Conservation (phyloP, 495 filamentous ascomycete genomes). For the Neurospora sp. region DNA sequence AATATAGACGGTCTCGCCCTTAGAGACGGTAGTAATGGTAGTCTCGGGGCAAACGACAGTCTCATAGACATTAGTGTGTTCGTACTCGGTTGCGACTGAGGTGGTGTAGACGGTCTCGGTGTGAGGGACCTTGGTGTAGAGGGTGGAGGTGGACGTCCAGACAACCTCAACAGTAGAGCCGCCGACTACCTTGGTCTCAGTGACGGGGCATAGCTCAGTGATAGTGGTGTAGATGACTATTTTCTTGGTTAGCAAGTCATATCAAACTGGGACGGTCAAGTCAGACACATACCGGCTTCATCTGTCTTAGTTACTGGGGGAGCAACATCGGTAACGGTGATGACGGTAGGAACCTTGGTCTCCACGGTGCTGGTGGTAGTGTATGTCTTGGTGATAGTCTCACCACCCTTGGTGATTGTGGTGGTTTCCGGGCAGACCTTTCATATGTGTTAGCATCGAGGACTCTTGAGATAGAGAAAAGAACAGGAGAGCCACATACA, state of each 20-base stretch:
- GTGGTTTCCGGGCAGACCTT: constrained; percentile 30
- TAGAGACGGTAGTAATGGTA: constrained; percentile 30
- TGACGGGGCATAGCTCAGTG: constrained; percentile 31
- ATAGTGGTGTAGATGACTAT: constrained; percentile 27
- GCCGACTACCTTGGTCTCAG: constrained; percentile 33
- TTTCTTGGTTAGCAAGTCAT: not conserved
- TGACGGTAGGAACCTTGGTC: constrained; percentile 17
- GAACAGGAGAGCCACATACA: not conserved
- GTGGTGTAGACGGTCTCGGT: constrained; percentile 25
- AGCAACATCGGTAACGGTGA: constrained; percentile 13
- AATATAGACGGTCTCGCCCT: constrained; percentile 29
- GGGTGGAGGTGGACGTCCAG: constrained; percentile 31
- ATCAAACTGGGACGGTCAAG: not conserved
- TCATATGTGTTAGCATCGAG: not conserved
- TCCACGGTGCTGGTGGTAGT: constrained; percentile 33
- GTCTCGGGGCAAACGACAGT: constrained; percentile 35
- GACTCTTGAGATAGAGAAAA: not conserved
- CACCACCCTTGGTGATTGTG: constrained; percentile 27
- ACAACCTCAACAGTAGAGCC: constrained; percentile 31
- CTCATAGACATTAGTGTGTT: constrained; percentile 29
- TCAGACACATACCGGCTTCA: constrained; percentile 2
- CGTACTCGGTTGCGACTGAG: constrained; percentile 27
- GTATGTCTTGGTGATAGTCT: constrained; percentile 34
- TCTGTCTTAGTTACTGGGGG: constrained; percentile 17
- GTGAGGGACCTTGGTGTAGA: constrained; percentile 10